Evolutionary conservation across 331 rosid genomes (phyloP).

Genomic region (Saraca asoca): DNA sequence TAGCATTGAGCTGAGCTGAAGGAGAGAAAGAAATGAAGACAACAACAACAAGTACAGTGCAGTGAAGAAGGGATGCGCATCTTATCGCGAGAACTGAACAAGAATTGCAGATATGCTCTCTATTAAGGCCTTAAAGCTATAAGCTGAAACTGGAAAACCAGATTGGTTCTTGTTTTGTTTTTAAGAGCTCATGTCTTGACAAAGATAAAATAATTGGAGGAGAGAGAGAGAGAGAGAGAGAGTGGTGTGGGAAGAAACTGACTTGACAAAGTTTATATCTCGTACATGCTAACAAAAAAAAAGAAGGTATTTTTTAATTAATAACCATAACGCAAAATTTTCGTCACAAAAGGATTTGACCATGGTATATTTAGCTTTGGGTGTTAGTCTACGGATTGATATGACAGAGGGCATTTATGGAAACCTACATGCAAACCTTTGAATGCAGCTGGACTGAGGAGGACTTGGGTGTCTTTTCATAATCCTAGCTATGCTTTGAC

Average conservation of each 20-base stretch:
- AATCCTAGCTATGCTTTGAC: too few species aligned
- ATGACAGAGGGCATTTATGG: constrained; percentile 33
- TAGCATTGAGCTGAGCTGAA: constrained; percentile 7
- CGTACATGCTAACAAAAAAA: constrained; percentile 24
- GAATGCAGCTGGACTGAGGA: constrained; percentile 18
- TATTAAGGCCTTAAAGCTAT: constrained; percentile 42
- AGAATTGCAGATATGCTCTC: constrained; percentile 32
- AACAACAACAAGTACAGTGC: constrained; percentile 34
- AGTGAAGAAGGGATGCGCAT: constrained; percentile 44
- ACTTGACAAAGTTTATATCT: constrained; percentile 40
- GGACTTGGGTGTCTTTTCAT: constrained; percentile 42
- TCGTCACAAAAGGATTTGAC: constrained; percentile 8
- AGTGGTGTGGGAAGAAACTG: constrained; percentile 42
- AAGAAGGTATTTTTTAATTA: not conserved
- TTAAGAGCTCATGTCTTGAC: constrained; percentile 43
- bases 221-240: constrained; percentile 44
- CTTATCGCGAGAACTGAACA: constrained; percentile 24
- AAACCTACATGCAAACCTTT: constrained; percentile 26
- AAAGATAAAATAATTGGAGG: constrained; percentile 69
- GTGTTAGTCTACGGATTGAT: constrained; percentile 16
- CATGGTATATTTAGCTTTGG: constrained; percentile 13
- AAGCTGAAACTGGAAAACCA: constrained; percentile 57
- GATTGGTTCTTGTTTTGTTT: constrained; percentile 47
- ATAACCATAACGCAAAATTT: not conserved
- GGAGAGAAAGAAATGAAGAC: constrained; percentile 35